These are phyloP conservation scores for Taphrina communis DNA, from an alignment of 1,139 yeast genomes.

Conservation along the genomic window DNA sequence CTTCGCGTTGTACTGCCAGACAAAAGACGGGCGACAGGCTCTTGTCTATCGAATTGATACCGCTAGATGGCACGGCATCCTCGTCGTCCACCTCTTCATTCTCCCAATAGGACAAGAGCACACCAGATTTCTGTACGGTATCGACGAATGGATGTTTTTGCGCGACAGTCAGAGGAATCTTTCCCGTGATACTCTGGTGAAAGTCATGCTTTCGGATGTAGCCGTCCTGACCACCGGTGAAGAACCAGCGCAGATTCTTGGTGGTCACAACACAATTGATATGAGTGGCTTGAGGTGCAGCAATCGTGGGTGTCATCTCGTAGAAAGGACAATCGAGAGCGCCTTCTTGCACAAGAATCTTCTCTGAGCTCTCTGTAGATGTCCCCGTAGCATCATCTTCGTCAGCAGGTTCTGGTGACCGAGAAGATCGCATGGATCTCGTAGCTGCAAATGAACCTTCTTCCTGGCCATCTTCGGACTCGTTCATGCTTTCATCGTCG, in stretches of 20 bases:
- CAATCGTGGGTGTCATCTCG: slow-evolving; percentile 56
- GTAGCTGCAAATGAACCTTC: slow-evolving; percentile 47
- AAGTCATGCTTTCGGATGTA: slow-evolving; percentile 88
- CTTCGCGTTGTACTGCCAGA: slow-evolving; percentile 79
- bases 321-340: slow-evolving; percentile 47
- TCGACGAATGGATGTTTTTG: slow-evolving; percentile 90
- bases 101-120: slow-evolving; percentile 87
- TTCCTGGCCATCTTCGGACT: slow-evolving; percentile 48
- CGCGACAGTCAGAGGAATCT: slow-evolving; percentile 83
- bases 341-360: slow-evolving; percentile 12
- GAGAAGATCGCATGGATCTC: slow-evolving; percentile 44
- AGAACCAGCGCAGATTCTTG: slow-evolving; percentile 82
- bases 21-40: slow-evolving; percentile 81
- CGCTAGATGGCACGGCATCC: neutral
- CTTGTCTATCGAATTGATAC: slow-evolving; percentile 50
- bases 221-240: slow-evolving; percentile 98
- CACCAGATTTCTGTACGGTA: slow-evolving; percentile 80
- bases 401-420: slow-evolving; percentile 42
- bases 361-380: slow-evolving; percentile 39
- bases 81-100: slow-evolving; percentile 58
- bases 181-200: slow-evolving; percentile 84
- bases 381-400: slow-evolving; percentile 44
- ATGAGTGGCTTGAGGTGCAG: slow-evolving; percentile 55
- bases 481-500: slow-evolving; percentile 47
- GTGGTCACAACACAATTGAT: slow-evolving; percentile 79